These are phyloP conservation scores for Wickerhamomyces chambardii DNA, from an alignment of 805 yeast genomes.

Conservation along the genomic window DNA sequence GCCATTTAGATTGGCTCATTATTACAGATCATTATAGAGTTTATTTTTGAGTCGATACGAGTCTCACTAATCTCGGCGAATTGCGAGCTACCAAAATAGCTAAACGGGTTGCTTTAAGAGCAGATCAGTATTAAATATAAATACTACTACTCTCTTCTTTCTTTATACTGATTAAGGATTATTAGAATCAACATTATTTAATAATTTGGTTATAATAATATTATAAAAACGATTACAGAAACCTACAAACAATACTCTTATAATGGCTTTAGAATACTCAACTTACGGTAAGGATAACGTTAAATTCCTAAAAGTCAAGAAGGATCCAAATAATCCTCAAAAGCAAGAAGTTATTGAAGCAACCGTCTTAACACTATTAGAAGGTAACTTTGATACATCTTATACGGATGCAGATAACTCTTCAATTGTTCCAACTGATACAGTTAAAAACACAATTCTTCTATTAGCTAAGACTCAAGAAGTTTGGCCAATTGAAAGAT, in stretches of 20 bases:
- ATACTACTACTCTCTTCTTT: too few relatives aligned
- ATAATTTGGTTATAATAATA: too few relatives aligned
- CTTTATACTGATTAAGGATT: too few relatives aligned
- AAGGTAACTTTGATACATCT: slow-evolving; percentile 71
- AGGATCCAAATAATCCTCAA: slow-evolving; percentile 62
- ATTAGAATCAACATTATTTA: too few relatives aligned
- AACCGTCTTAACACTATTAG: slow-evolving; percentile 64
- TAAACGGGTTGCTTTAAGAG: too few relatives aligned
- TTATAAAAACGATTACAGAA: neutral
- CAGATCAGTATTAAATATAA: too few relatives aligned
- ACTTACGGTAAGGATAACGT: slow-evolving; percentile 92
- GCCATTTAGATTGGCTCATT: too few relatives aligned
- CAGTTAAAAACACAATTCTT: slow-evolving; percentile 82
- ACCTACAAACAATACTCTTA: neutral
- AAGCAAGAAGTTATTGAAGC: slow-evolving; percentile 82
- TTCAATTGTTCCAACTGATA: slow-evolving; percentile 89
- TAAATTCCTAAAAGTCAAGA: slow-evolving; percentile 82
- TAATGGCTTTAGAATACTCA: slow-evolving; percentile 30
- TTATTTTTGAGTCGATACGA: too few relatives aligned
- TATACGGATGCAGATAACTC: slow-evolving; percentile 86
- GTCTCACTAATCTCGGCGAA: too few relatives aligned
- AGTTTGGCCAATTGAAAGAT: slow-evolving; percentile 87
- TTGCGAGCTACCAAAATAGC: too few relatives aligned
- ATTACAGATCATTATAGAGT: too few relatives aligned
- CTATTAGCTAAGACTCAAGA: slow-evolving; percentile 76